Evolutionary conservation across 2,329 filamentous ascomycete species (phyloP), one percentile per base, ranked within the genome.

Genomic region (Lachnellula cervina): DNA sequence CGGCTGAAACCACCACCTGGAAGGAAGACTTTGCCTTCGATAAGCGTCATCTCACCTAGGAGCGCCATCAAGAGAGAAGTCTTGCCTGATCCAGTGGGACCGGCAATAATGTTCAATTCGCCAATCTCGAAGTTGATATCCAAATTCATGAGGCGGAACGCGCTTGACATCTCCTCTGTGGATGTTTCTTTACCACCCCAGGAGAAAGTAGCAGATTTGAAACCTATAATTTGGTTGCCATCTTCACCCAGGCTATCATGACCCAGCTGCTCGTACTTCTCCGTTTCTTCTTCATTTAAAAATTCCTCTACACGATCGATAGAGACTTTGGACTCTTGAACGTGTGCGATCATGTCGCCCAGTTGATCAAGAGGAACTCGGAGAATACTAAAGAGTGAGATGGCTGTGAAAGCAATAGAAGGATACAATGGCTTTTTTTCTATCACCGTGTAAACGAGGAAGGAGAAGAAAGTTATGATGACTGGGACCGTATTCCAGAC

Each of bases 311-410:
- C 90, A 77, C 94, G 92, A 68, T 97, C 92, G 51, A 99, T 86
- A 0, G 94, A 99, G 19, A 99, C 93, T 74, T 96, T 96, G 23
- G 92, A 90, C 73, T 99, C 94, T 74, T 97, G 91, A 4, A 99
- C 92, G 73, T 97, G 94, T 11, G 94, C 94, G 68, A 97, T 88
- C 94, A 99, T 99, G 72, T 99, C 94, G 50, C 94, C 94, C 52
- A 99, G 80, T 73, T 97, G 93, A 71, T 99, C 94, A 46, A 99
- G 77, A 4, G 94, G 94, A 52, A 97, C 89, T 48, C 94, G 87
- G 14, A 99, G 84, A 42, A 99, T 84, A 70, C 92, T 92, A 72
- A 99, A 99, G 61, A 99, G 85, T 0, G 94, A 97, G 52, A 99
- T 86, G 38, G 94, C 91, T 2, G 94, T 97, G 73, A 99, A 99